Conservation (phyloP, 345 rosid species). For the Abelmoschus esculentus region DNA sequence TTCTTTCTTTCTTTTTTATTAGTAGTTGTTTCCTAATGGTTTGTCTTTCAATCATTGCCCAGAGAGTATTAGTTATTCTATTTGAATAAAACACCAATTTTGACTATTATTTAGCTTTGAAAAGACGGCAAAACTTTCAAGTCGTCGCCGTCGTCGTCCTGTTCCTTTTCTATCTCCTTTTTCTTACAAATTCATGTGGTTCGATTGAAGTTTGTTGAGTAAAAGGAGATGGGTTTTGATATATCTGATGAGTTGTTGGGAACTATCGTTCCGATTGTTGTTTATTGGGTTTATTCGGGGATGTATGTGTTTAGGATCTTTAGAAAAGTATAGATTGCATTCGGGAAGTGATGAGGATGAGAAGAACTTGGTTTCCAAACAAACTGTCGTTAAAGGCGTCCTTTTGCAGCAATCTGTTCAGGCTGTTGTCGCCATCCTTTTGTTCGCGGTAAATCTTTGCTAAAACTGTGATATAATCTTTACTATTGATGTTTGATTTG, state of each 20-base stretch:
- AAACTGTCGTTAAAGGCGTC: slow-evolving; percentile 60
- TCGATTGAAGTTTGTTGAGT: not conserved
- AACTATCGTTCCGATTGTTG: slow-evolving; percentile 59
- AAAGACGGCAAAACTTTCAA: no score
- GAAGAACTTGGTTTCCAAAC: slow-evolving; percentile 75
- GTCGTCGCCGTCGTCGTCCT: no score
- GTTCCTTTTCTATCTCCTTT: not conserved
- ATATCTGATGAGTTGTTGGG: slow-evolving; percentile 69
- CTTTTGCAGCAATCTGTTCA: slow-evolving; percentile 67
- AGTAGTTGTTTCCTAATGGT: not conserved
- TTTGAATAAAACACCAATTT: not conserved
- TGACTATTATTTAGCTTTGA: not conserved
- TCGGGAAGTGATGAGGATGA: slow-evolving; percentile 59
- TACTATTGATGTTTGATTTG: not conserved
- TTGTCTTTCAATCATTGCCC: not conserved
- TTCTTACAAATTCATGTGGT: not conserved
- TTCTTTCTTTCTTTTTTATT: not conserved
- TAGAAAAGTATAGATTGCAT: slow-evolving; percentile 68
- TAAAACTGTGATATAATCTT: no score
- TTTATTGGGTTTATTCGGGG: slow-evolving; percentile 81
- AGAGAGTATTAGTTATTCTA: not conserved
- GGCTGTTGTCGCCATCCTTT: slow-evolving; percentile 53
- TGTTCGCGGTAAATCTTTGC: slow-evolving; percentile 43
- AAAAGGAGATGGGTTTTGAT: not conserved
- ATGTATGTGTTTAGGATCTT: slow-evolving; percentile 40